Base-by-base conservation (phyloP, 176 grass and related monocot species). In the Oryza glaberrima region DNA sequence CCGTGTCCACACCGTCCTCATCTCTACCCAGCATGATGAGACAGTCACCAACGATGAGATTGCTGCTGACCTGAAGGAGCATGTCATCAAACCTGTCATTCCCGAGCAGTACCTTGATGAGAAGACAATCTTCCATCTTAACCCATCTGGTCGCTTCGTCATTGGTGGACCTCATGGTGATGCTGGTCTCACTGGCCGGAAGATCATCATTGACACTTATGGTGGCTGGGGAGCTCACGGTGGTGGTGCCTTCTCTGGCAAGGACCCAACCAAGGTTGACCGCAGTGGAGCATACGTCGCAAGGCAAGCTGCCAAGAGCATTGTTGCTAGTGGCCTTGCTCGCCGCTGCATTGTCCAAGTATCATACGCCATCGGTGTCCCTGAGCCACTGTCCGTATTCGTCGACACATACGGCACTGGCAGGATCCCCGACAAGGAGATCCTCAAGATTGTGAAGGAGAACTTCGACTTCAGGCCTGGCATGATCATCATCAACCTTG, bases 1-100 rank as follows among this genome's bases (percentile, higher is more conserved):
- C 15, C 88, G 88, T 0, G 88, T 90, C 34, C 88, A 90, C 73
- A 90, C 88, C 19, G 88, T 90, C 9, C 88, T 90, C 73, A 90
- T 90, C 83, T 90, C 88, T 49, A 90, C 88, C 79, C 88, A 90
- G 88, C 88, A 90, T 38, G 88, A 90, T 2, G 88, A 90, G 83
- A 90, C 88, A 11, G 88, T 90, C 26, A 90, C 88, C 78, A 90
- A 90, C 2, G 88, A 90, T 73, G 88, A 90, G 83, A 90, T 90
- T 28, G 88, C 88, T 13, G 88, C 88, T 78, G 88, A 90, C 56
- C 68, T 90, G 8, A 90, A 90, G 83, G 79, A 90, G 79, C 88
- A 90, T 67, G 88, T 90, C 88, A 90, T 90, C 83, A 90, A 90
- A 78, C 78, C 88, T 65, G 40, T 90, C 77, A 82, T 86, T 67